phyloP scores from a whole-genome alignment of 2,329 filamentous ascomycete genomes.

The Aspergillus pseudotamarii region DNA sequence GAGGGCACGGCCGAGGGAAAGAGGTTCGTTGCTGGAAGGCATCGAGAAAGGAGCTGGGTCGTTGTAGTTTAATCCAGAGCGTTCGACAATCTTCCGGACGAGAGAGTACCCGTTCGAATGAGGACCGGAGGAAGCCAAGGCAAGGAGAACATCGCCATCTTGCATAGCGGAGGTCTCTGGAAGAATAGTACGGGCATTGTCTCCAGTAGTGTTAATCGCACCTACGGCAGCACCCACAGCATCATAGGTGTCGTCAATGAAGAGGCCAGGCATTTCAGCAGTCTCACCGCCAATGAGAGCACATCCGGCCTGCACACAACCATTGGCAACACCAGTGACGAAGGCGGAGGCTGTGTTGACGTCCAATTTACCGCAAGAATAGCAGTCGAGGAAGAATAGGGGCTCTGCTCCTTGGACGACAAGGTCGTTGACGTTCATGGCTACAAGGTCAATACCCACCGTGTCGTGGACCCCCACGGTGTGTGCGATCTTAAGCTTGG shows the following conservation, averaged over 20 bases:
- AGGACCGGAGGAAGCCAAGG: slow-evolving; percentile 79
- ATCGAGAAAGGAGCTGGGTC: slow-evolving; percentile 76
- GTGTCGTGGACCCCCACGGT: slow-evolving; percentile 87
- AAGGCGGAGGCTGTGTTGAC: slow-evolving; percentile 79
- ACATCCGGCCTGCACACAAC: slow-evolving; percentile 82
- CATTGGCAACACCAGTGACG: slow-evolving; percentile 84
- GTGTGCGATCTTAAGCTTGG: slow-evolving; percentile 95
- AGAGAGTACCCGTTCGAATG: slow-evolving; percentile 98
- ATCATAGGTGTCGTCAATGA: slow-evolving; percentile 86
- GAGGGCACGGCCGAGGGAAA: slow-evolving; percentile 70
- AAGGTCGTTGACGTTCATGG: slow-evolving; percentile 98
- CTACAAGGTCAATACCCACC: slow-evolving; percentile 93
- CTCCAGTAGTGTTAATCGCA: slow-evolving; percentile 63
- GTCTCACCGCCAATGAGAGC: slow-evolving; percentile 97
- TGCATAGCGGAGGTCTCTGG: slow-evolving; percentile 76
- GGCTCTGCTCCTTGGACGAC: slow-evolving; percentile 95
- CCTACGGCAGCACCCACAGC: slow-evolving; percentile 89
- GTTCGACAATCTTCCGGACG: slow-evolving; percentile 84
- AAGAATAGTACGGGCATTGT: slow-evolving; percentile 65
- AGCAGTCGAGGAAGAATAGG: slow-evolving; percentile 97
- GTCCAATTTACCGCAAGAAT: slow-evolving; percentile 87
- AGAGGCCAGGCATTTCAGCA: slow-evolving; percentile 97
- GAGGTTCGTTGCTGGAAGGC: slow-evolving; percentile 64
- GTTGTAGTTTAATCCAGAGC: slow-evolving; percentile 70
- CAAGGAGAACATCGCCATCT: slow-evolving; percentile 81